Evolutionary conservation across 495 filamentous ascomycete genomes (phyloP).

Genomic region (Aspergillus wentii): DNA sequence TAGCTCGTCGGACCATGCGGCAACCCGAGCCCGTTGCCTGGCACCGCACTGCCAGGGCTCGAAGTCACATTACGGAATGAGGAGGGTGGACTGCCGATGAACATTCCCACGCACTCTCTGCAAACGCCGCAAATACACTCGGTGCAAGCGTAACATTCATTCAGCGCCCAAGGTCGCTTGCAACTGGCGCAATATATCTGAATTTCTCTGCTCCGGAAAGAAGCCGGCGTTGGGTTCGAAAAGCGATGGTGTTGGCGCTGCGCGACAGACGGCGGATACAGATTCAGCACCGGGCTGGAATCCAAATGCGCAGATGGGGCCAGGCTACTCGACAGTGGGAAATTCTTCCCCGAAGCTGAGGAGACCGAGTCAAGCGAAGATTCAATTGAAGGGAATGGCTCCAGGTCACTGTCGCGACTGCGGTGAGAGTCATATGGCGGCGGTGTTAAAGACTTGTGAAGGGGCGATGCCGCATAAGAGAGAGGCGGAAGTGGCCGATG

Average conservation of each 20-base stretch:
- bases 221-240: conserved; percentile 41
- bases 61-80: conserved; percentile 39
- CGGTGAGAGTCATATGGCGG: conserved; percentile 62
- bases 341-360: conserved; percentile 53
- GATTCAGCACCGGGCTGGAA: conserved; percentile 43
- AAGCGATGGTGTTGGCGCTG: conserved; percentile 45
- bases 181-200: conserved; percentile 89
- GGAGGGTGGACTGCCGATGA: conserved; percentile 50
- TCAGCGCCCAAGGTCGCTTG: conserved; percentile 64
- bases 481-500: conserved; percentile 51
- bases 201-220: conserved; percentile 49
- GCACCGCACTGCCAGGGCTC: conserved; percentile 31
- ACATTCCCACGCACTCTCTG: conserved; percentile 74
- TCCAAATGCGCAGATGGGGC: conserved; percentile 43
- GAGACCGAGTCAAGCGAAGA: conserved; percentile 55
- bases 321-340: conserved; percentile 52
- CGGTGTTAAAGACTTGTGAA: conserved; percentile 80
- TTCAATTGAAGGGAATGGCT: conserved; percentile 84
- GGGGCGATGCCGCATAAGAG: conserved; percentile 77
- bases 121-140: conserved; percentile 93
- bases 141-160: conserved; percentile 84
- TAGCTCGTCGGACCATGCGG: conserved; percentile 37
- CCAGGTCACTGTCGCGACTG: conserved; percentile 50
- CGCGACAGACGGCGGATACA: conserved; percentile 30
- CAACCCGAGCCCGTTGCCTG: conserved; percentile 13